These are phyloP conservation scores for Candida nanaspora DNA, from an alignment of 805 yeast genomes.

Conservation along the genomic window DNA sequence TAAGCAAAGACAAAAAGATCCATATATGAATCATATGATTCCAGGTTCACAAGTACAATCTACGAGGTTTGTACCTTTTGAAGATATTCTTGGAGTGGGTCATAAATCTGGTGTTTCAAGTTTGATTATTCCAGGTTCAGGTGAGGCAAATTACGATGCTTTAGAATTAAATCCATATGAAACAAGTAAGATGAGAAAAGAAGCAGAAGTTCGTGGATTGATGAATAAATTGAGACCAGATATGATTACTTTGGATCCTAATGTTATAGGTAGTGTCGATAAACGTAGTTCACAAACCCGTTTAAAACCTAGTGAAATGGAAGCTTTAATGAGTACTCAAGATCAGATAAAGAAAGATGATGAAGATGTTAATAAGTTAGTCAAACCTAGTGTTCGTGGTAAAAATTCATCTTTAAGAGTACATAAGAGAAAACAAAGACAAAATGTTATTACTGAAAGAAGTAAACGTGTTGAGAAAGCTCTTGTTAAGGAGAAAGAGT, in stretches of 20 bases:
- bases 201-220: slow-evolving; percentile 78
- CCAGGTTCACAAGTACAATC: slow-evolving; percentile 70
- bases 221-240: slow-evolving; percentile 88
- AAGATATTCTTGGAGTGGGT: slow-evolving; percentile 91
- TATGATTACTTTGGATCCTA: slow-evolving; percentile 87
- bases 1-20: slow-evolving; percentile 61
- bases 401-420: slow-evolving; percentile 80
- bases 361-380: slow-evolving; percentile 43
- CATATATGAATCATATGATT: slow-evolving; percentile 86
- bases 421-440: slow-evolving; percentile 73
- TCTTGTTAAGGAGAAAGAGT: slow-evolving; percentile 64
- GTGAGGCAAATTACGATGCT: slow-evolving; percentile 97
- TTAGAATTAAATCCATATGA: slow-evolving; percentile 90
- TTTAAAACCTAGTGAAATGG: slow-evolving; percentile 52
- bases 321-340: slow-evolving; percentile 10
- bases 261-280: slow-evolving; percentile 77
- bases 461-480: slow-evolving; percentile 70
- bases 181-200: slow-evolving; percentile 87
- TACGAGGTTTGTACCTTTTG: slow-evolving; percentile 81
- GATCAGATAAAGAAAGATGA: slow-evolving; percentile 23
- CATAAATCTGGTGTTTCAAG: slow-evolving; percentile 74
- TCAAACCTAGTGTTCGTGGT: slow-evolving; percentile 65
- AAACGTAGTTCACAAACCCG: slow-evolving; percentile 57
- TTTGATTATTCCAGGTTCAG: slow-evolving; percentile 91
- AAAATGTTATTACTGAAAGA: slow-evolving; percentile 82